Conservation (phyloP, 169 alveolate species). For the Babesia bigemina region DNA sequence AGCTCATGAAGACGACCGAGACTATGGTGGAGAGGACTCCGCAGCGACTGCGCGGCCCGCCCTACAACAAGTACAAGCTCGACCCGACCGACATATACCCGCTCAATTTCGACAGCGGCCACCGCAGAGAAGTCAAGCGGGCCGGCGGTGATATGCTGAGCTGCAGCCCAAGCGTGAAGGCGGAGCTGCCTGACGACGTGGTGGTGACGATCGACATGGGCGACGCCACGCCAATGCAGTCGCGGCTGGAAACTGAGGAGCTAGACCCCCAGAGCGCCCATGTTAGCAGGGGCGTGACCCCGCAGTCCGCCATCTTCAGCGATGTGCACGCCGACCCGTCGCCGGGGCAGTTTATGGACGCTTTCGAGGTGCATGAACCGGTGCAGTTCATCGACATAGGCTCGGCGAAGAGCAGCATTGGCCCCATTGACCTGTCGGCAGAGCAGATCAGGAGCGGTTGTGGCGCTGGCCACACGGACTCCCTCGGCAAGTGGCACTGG, state of each 20-base stretch:
- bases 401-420: conserved; percentile 4
- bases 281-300: not conserved
- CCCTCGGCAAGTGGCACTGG: conserved; percentile 30
- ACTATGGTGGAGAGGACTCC: not conserved
- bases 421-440: not conserved
- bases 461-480: not conserved
- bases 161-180: too few relatives aligned
- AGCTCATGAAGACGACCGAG: conserved; percentile 23
- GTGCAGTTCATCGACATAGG: conserved; percentile 29
- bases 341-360: not conserved
- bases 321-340: not conserved
- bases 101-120: too few relatives aligned
- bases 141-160: too few relatives aligned
- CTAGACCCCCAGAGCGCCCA: not conserved
- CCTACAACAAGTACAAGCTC: too few relatives aligned
- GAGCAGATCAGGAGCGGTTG: not conserved
- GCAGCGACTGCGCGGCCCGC: too few relatives aligned
- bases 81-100: too few relatives aligned
- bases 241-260: not conserved
- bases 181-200: too few relatives aligned
- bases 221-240: not conserved
- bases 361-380: not conserved
- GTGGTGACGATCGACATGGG: not conserved
- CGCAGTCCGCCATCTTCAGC: not conserved
- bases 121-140: too few relatives aligned